Base-by-base conservation (phyloP, 192 early-diverging fungal genomes). In the Coemansia furcata region DNA sequence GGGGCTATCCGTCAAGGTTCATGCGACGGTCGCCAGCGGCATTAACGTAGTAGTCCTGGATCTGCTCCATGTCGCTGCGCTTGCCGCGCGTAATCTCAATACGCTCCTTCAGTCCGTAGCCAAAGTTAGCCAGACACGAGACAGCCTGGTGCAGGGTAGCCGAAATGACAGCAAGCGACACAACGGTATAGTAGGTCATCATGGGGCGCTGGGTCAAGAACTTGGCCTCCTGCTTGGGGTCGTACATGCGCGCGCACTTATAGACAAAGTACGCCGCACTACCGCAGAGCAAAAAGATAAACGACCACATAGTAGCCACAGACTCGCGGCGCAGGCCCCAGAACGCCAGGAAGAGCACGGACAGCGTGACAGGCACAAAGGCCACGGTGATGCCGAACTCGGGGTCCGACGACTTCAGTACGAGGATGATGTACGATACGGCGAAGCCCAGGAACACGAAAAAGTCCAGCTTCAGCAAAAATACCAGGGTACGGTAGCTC, bases 391-490 rank as follows among this genome's bases (percentile, higher is more conserved):
- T 78, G 33, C 36, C 80, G 64, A 83, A 83, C 70, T 83, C 80
- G 29, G 80, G 72, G 67, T 83, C 81, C 21, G 69, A 71, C 33
- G 73, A 72, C 62, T 78, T 78, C 30, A 83, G 69, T 19, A 91
- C 72, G 39, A 93, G 66, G 11, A 85, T 87, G 19, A 91, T 80
- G 71, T 87, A 92, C 50, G 81, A 76, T 1, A 86, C 75, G 0
- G 80, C 82, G 30, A 82, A 84, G 1, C 73, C 80, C 9, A 80
- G 43, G 58, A 87, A 84, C 62, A 81, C 68, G 49, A 82, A 84
- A 63, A 82, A 73, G 66, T 84, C 78, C 33, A 85, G 63, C 69
- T 83, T 83, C 23, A 85, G 78, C 46, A 85, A 58, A n/a, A 78
- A 49, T 43, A 85, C 73, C 49, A 85, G 68, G 39, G 77, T 47